Base-by-base conservation (phyloP, 495 filamentous ascomycete species). In the Penicillium angulare region DNA sequence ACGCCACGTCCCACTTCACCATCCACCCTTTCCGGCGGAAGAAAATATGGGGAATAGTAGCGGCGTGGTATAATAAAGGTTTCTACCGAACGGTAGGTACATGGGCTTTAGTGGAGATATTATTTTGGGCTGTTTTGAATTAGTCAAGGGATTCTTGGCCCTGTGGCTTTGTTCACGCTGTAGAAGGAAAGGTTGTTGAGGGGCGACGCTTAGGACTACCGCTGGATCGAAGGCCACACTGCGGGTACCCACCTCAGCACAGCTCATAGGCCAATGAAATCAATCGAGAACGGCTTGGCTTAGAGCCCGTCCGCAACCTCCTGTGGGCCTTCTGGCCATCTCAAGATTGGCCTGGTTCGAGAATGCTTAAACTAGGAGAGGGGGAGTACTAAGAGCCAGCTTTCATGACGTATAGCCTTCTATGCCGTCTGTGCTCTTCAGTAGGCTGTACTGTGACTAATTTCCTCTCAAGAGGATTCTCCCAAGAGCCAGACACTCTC, bases 381-480 rank as follows among this genome's bases (percentile, higher is more conserved):
- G 35, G n/a, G 22, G 29, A 45, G 45, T 10, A 49, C 32, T 7
- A 49, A 43, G 32, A 54, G 10, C 32, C 34, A 42, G 38, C 36
- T 50, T 17, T 42, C 42, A 35, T 52, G 40, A 44, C 49, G 41
- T 45, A 10, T 45, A 2, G 3, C 48, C 18, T 42, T 34, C 46
- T 50, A 27, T 55, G 41, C 44, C 33, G 46, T 35, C 18, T 35
- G 39, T 50, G 48, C 48, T 50, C 48, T 43, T 32, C 48, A 50
- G 27, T 18, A 29, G 34, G 33, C 34, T 34, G 24, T 49, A 27
- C 46, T 40, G 21, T 49, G 46, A 39, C 33, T 43, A 44, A 47
- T 39, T 43, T 50, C 43, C 21, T 52, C 47, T 54, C 49, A 52
- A 61, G 47, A 61, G 35, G 35, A 50, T 49, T 53, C 34, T 58